These are phyloP conservation scores for grape (Vitis vinifera) DNA, from an alignment of 164 flowering plant species.

Conservation along the genomic window ASM3070453v1 NC_081812.1:15833501-15834000, in stretches of 20 bases:
- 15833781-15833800: constrained; percentile 77
- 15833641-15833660: no score
- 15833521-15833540: no score
- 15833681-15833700: neutral
- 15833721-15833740: neutral
- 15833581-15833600: no score
- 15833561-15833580: no score
- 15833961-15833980: constrained; percentile 62
- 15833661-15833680: neutral
- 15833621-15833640: no score
- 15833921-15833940: constrained; percentile 4
- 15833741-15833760: neutral
- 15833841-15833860: constrained; percentile 98
- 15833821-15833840: constrained; percentile 98
- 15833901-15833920: constrained; percentile 6
- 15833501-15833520: no score
- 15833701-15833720: neutral
- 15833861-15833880: constrained; percentile 98
- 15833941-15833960: constrained; percentile 5
- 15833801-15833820: constrained; percentile 95
- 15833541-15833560: no score
- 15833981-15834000: constrained; percentile 75
- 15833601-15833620: no score
- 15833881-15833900: constrained; percentile 53
- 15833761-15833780: constrained; percentile 11